These are phyloP conservation scores for Comarum palustre DNA, from an alignment of 306 rosid genomes.

Conservation along the genomic window DNA sequence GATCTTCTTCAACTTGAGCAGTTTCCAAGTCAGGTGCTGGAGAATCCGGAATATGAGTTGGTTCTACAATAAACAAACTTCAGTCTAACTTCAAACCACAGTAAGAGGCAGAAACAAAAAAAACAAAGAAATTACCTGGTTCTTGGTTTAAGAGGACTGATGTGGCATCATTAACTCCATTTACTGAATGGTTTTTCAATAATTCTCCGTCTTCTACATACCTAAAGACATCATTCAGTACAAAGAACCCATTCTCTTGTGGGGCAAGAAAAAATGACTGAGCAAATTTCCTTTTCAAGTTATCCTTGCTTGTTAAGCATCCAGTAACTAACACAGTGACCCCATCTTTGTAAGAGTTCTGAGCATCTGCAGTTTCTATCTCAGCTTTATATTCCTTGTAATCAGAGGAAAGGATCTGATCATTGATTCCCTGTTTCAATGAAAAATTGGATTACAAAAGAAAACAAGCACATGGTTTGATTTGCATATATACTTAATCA, in stretches of 20 bases:
- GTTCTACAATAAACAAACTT: conserved; percentile 40
- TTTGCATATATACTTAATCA: background rate
- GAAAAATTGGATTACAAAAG: conserved; percentile 11
- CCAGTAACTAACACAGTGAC: conserved; percentile 80
- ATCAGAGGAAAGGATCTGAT: conserved; percentile 63
- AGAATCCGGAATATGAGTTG: conserved; percentile 42
- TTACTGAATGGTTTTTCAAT: conserved; percentile 34
- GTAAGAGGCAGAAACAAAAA: background rate
- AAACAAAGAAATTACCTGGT: conserved; percentile 37
- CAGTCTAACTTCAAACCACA: conserved; percentile 10
- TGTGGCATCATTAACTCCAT: conserved; percentile 36
- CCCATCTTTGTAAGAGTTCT: conserved; percentile 54
- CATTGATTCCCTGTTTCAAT: conserved; percentile 60
- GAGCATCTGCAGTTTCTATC: conserved; percentile 77
- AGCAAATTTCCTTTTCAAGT: conserved; percentile 56
- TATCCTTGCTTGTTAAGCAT: conserved; percentile 69
- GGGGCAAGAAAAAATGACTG: conserved; percentile 87
- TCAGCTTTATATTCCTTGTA: conserved; percentile 59
- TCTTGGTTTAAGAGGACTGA: conserved; percentile 36
- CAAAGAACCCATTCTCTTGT: conserved; percentile 70
- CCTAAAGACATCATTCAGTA: conserved; percentile 73
- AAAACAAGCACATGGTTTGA: background rate
- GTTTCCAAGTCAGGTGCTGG: conserved; percentile 41
- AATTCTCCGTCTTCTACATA: conserved; percentile 52
- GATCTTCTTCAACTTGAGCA: conserved; percentile 33